Percentiles rank a stretch among this genome's conserved stretches.
Evolutionary conservation across 306 rosid species (phyloP).

Genomic region (Macrotyloma uniflorum): DNA sequence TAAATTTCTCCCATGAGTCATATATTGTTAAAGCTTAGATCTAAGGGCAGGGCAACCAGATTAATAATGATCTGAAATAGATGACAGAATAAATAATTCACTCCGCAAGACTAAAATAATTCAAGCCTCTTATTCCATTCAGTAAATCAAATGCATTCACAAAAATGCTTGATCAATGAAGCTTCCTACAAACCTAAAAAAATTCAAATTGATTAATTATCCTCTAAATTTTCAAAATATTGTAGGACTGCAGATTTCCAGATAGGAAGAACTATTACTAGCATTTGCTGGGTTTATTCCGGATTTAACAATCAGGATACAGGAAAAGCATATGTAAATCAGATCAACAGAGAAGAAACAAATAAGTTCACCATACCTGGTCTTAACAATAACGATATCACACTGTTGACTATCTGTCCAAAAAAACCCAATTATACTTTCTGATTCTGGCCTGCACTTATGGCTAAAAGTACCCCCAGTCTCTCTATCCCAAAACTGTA

Average conservation of each 20-base stretch:
- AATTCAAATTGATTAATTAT: slow-evolving; percentile 6
- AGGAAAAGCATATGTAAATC: slow-evolving; percentile 15
- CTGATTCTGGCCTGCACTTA: slow-evolving; percentile 81
- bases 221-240: slow-evolving; percentile 25
- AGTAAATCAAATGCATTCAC: background rate
- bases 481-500: slow-evolving; percentile 82
- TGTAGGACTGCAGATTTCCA: slow-evolving; percentile 4
- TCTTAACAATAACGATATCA: slow-evolving; percentile 84
- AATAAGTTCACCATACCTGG: slow-evolving; percentile 59
- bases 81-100: background rate
- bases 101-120: background rate
- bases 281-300: slow-evolving; percentile 26
- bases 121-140: background rate
- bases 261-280: slow-evolving; percentile 9
- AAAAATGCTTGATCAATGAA: slow-evolving; percentile 12
- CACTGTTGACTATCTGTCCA: slow-evolving; percentile 93
- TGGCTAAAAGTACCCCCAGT: slow-evolving; percentile 77
- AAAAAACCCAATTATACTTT: slow-evolving; percentile 89
- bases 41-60: background rate
- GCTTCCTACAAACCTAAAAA: slow-evolving; percentile 6
- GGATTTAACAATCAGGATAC: background rate
- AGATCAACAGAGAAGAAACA: slow-evolving; percentile 14
- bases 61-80: background rate
- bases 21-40: background rate
- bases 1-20: slow-evolving; percentile 1